Percentiles rank a stretch among this genome's conserved stretches.
These are phyloP conservation scores for Tothia fuscella DNA, from an alignment of 2,329 filamentous ascomycete species.

Conservation along the genomic window DNA sequence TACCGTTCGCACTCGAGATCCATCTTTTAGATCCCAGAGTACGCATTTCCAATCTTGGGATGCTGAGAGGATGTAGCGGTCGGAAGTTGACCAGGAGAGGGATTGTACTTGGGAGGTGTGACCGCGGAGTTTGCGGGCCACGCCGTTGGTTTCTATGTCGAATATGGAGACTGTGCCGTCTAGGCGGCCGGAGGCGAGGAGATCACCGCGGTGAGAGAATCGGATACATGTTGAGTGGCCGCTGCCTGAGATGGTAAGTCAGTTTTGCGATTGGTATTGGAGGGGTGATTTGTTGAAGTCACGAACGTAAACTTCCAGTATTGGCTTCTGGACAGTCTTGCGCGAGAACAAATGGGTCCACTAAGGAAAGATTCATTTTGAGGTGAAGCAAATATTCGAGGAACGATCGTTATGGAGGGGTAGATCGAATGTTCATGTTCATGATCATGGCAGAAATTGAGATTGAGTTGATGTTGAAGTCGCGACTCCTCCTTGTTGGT, in stretches of 20 bases:
- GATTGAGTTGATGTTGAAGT: too few species aligned
- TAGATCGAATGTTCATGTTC: not conserved
- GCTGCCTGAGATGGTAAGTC: constrained; percentile 31
- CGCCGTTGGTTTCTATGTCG: constrained; percentile 94
- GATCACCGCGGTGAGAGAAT: constrained; percentile 91
- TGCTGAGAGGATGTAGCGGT: constrained; percentile 79
- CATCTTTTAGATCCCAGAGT: constrained; percentile 78
- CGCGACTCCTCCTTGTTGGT: too few species aligned
- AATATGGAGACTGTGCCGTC: constrained; percentile 94
- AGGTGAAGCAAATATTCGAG: not conserved
- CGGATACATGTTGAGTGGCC: constrained; percentile 58
- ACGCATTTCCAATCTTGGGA: constrained; percentile 96
- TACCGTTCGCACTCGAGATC: constrained; percentile 64
- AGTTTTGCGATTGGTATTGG: not conserved
- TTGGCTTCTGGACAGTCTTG: constrained; percentile 86
- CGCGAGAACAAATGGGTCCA: constrained; percentile 59
- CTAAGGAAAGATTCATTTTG: constrained; percentile 57
- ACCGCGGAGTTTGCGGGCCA: constrained; percentile 84
- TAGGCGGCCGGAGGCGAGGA: constrained; percentile 83
- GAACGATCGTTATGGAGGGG: not conserved
- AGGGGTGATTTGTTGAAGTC: constrained; percentile 7
- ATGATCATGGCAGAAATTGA: too few species aligned
- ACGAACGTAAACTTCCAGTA: constrained; percentile 68
- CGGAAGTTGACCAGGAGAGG: constrained; percentile 75
- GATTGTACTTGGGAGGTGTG: constrained; percentile 92